These are phyloP conservation scores for Talaromyces sp. DNA, from an alignment of 2,329 filamentous ascomycete genomes.

Conservation along the genomic window DNA sequence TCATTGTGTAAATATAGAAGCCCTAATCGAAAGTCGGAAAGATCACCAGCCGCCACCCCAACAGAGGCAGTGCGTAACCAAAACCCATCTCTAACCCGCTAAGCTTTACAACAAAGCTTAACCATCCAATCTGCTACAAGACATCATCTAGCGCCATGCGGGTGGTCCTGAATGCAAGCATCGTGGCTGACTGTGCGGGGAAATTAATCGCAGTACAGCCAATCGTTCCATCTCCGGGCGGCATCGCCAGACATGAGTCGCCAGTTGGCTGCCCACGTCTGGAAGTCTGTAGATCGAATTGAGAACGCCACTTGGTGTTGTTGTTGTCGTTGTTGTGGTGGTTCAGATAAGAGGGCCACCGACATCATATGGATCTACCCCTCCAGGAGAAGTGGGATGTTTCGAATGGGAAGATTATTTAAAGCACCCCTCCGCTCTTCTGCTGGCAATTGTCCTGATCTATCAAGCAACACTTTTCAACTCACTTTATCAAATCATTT, in stretches of 20 bases:
- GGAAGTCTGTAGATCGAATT: not conserved
- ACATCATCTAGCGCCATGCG: not conserved
- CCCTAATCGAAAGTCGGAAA: not conserved
- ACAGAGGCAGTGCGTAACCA: not conserved
- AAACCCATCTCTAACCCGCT: not conserved
- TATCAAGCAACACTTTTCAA: not conserved
- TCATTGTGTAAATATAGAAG: not conserved
- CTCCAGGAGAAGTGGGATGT: conserved; percentile 1
- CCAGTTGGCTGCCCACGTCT: not conserved
- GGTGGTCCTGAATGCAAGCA: not conserved
- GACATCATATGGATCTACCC: not conserved
- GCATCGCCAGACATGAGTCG: not conserved
- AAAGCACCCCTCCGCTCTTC: not conserved
- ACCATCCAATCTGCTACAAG: not conserved
- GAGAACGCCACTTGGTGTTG: not conserved
- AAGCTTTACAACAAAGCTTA: conserved; percentile 1
- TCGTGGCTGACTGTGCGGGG: not conserved
- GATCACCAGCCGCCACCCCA: not conserved
- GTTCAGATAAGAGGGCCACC: not conserved
- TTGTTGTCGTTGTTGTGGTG: not conserved
- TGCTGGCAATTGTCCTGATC: not conserved
- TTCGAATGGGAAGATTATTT: not conserved
- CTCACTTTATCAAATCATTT: not conserved
- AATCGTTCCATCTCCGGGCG: not conserved
- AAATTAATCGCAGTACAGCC: not conserved